Conservation (phyloP, 2,329 filamentous ascomycete species). For the Leptographium lundbergii region DNA sequence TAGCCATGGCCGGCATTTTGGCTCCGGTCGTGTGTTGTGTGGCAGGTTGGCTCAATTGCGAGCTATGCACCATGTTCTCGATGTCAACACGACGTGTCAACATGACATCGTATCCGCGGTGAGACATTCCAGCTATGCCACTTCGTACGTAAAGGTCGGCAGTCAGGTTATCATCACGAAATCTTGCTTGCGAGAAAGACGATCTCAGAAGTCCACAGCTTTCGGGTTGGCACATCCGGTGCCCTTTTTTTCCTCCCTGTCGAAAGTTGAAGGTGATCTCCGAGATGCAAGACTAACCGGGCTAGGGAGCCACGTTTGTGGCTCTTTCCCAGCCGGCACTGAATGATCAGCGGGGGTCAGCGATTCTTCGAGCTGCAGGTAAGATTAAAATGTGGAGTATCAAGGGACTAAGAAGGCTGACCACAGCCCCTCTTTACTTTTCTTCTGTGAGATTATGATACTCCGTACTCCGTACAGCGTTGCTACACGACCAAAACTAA, state of each 20-base stretch:
- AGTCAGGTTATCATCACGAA: not conserved
- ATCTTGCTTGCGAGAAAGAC: not conserved
- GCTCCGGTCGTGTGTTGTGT: too few relatives aligned
- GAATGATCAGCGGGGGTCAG: not conserved
- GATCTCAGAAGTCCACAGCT: not conserved
- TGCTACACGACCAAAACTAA: not conserved
- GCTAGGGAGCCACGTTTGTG: not conserved
- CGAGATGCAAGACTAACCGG: not conserved
- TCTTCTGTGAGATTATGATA: not conserved
- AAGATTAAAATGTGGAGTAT: not conserved
- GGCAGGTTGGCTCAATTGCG: not conserved
- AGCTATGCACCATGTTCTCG: not conserved
- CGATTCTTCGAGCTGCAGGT: not conserved
- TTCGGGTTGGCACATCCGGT: not conserved
- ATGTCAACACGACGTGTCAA: not conserved
- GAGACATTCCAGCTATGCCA: not conserved
- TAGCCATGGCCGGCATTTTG: not conserved
- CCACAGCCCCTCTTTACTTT: not conserved
- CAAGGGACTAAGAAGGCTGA: not conserved
- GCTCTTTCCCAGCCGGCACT: not conserved
- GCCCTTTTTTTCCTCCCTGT: not conserved
- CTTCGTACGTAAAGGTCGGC: not conserved
- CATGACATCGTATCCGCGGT: not conserved
- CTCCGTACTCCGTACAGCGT: not conserved
- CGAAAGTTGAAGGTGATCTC: not conserved